phyloP scores from a whole-genome alignment of 306 rosid species.

The Medicago arabica region DNA sequence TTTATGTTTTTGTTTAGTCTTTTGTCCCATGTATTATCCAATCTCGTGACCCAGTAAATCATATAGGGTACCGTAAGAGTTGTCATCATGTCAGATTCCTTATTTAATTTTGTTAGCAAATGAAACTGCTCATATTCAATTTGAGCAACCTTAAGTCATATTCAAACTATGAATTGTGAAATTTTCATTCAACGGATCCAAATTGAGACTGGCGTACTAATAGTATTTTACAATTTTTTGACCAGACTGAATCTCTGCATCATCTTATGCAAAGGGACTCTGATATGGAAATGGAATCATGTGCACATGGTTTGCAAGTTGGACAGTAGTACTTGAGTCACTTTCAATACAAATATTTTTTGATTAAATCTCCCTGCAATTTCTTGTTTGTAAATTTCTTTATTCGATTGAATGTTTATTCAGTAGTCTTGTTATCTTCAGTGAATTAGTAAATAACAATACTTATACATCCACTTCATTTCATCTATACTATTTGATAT shows the following conservation, averaged over 20 bases:
- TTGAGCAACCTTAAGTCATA: constrained; percentile 1
- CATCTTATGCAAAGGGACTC: background rate
- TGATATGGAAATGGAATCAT: background rate
- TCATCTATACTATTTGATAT: no score
- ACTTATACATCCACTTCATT: no score
- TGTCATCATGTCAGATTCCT: no score
- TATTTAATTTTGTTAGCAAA: no score
- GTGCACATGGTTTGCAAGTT: constrained; percentile 5
- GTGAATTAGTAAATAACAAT: no score
- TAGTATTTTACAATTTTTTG: background rate
- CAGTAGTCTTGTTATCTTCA: no score
- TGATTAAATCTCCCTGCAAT: background rate
- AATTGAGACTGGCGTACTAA: background rate
- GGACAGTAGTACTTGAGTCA: background rate
- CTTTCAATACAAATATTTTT: background rate
- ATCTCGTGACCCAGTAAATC: no score
- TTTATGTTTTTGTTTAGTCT: no score
- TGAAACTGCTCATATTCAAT: constrained; percentile 1
- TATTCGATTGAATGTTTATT: background rate
- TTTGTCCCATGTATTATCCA: no score
- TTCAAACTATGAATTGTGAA: background rate
- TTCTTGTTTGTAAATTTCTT: background rate
- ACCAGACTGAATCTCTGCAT: background rate
- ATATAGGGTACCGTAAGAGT: no score
- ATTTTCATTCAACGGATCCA: background rate